These are phyloP conservation scores for Trifolium repens DNA, from an alignment of 306 rosid species.

Conservation along the genomic window DNA sequence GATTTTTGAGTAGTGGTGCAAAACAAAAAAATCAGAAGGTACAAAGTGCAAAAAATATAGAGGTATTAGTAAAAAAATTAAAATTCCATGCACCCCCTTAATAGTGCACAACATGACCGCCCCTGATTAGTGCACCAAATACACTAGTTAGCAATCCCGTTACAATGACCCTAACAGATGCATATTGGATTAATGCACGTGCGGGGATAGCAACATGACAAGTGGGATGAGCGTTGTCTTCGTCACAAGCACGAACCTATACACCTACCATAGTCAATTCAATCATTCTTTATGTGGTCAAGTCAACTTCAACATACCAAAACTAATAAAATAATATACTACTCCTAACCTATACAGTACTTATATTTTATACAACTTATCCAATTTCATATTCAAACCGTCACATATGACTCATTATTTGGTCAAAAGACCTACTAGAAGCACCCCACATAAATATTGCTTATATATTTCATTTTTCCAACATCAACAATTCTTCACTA, in stretches of 20 bases:
- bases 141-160: too few species aligned
- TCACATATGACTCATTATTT: conserved; percentile 37
- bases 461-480: not conserved
- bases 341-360: not conserved
- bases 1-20: too few species aligned
- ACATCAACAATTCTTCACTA: not conserved
- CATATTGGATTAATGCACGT: conserved; percentile 29
- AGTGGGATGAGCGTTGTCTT: conserved; percentile 15
- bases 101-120: too few species aligned
- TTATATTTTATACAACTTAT: not conserved
- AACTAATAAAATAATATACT: not conserved
- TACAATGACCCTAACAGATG: too few species aligned
- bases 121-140: too few species aligned
- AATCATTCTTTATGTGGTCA: not conserved
- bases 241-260: not conserved
- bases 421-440: conserved; percentile 40
- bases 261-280: conserved; percentile 8
- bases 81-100: too few species aligned
- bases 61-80: too few species aligned
- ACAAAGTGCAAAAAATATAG: too few species aligned
- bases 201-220: conserved; percentile 36
- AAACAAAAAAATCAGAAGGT: too few species aligned
- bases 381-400: conserved; percentile 49
- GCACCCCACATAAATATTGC: not conserved
- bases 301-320: conserved; percentile 32